phyloP scores from a whole-genome alignment of 1,139 yeast genomes.

The Nadsonia starkeyi-henricii region DNA sequence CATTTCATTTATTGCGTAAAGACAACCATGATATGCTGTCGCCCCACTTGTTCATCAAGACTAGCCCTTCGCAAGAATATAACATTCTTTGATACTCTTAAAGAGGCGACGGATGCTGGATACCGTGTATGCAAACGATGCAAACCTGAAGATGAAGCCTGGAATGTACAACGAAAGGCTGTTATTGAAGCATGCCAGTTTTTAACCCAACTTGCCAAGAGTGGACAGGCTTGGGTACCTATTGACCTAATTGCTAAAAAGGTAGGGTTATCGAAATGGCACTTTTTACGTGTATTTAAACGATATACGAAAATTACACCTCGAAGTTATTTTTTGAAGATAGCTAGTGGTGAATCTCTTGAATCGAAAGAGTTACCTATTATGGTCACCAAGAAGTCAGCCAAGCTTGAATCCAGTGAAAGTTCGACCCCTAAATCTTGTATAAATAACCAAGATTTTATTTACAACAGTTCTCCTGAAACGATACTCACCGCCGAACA shows the following conservation, averaged over 20 bases:
- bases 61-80: conserved; percentile 13
- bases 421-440: too few species aligned
- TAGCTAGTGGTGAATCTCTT: conserved; percentile 2
- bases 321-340: conserved; percentile 10
- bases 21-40: conserved; percentile 15
- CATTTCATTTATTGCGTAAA: conserved; percentile 15
- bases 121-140: conserved; percentile 17
- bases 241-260: conserved; percentile 11
- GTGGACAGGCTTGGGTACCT: conserved; percentile 9
- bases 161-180: conserved; percentile 13
- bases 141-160: conserved; percentile 13
- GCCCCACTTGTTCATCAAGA: conserved; percentile 16
- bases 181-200: conserved; percentile 10
- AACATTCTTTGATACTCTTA: conserved; percentile 11
- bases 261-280: conserved; percentile 20
- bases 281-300: conserved; percentile 19
- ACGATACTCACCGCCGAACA: too few species aligned
- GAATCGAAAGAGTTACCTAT: conserved; percentile 4
- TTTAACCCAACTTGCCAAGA: conserved; percentile 8
- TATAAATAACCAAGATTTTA: too few species aligned
- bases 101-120: conserved; percentile 13
- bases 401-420: background rate
- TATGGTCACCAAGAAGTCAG: conserved; percentile 7
- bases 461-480: too few species aligned
- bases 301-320: conserved; percentile 18